Percentiles rank a stretch among this genome's conserved stretches.
Conservation (phyloP, 129 eudicot genomes). For the Lonicera japonica region DNA sequence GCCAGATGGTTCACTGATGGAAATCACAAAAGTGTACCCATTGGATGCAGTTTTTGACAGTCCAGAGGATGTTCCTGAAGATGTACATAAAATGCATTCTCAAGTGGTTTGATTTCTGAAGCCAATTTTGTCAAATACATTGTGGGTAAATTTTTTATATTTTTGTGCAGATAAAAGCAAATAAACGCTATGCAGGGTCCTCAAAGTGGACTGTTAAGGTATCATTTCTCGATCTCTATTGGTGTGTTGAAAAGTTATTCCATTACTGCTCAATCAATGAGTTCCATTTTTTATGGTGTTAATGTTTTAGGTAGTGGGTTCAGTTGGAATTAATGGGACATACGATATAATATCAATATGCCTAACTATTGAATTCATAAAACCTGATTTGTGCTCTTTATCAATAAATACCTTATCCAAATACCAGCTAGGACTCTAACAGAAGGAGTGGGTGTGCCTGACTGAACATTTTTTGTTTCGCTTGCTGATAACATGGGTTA, state of each 20-base stretch:
- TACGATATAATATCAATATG: no score
- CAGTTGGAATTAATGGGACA: no score
- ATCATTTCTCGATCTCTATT: not conserved
- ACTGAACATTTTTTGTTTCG: no score
- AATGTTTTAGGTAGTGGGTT: no score
- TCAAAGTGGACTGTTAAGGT: conserved; percentile 76
- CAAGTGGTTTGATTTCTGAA: not conserved
- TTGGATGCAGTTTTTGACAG: conserved; percentile 65
- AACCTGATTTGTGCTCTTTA: no score
- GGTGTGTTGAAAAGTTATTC: not conserved
- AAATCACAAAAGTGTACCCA: conserved; percentile 61
- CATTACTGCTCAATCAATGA: not conserved
- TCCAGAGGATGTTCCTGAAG: conserved; percentile 72
- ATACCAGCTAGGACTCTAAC: no score
- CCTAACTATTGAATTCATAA: no score
- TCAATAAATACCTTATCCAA: no score
- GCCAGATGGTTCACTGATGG: conserved; percentile 71
- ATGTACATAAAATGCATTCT: conserved; percentile 24
- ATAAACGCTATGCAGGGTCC: conserved; percentile 60
- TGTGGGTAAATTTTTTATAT: not conserved
- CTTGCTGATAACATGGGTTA: no score
- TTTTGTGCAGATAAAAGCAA: conserved; percentile 47
- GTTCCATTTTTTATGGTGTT: not conserved
- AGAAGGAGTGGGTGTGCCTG: no score
- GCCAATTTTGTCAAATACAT: not conserved